phyloP scores from a whole-genome alignment of 306 rosid genomes.

The Prunus fruticosa region DNA sequence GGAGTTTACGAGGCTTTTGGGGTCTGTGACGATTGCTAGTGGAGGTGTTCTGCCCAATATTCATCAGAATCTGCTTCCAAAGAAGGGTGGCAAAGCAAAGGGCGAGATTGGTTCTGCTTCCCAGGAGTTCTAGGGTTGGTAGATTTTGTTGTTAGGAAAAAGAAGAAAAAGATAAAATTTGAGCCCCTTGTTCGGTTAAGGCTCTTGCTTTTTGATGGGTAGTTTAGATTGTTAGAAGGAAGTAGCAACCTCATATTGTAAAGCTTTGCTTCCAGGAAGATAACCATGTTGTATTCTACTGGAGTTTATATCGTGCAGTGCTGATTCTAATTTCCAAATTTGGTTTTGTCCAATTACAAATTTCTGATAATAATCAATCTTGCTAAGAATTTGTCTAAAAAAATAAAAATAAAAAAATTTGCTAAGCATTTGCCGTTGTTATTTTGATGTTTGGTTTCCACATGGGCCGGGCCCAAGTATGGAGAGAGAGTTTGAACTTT shows the following conservation, averaged over 20 bases:
- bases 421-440: too few relatives aligned
- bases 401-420: too few relatives aligned
- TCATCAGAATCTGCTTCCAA: conserved; percentile 55
- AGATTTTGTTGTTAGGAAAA: neutral
- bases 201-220: neutral
- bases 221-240: neutral
- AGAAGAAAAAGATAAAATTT: neutral
- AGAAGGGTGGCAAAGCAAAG: conserved; percentile 55
- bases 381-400: too few relatives aligned
- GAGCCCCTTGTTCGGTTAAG: neutral
- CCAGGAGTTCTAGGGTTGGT: conserved; percentile 46
- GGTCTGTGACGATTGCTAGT: conserved; percentile 55
- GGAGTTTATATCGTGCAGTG: neutral
- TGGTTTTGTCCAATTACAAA: neutral
- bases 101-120: conserved; percentile 64
- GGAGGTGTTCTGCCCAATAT: conserved; percentile 63
- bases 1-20: conserved; percentile 54
- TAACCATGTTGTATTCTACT: neutral
- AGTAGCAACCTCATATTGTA: neutral
- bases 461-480: neutral
- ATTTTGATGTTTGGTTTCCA: neutral
- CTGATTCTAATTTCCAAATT: neutral
- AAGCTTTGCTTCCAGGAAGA: neutral
- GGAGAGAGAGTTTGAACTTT: neutral
- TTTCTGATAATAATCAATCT: too few relatives aligned